Percentiles rank a stretch among this genome's conserved stretches.
Conservation (phyloP, 2,329 filamentous ascomycete genomes). For the Fusarium tupiense region DNA sequence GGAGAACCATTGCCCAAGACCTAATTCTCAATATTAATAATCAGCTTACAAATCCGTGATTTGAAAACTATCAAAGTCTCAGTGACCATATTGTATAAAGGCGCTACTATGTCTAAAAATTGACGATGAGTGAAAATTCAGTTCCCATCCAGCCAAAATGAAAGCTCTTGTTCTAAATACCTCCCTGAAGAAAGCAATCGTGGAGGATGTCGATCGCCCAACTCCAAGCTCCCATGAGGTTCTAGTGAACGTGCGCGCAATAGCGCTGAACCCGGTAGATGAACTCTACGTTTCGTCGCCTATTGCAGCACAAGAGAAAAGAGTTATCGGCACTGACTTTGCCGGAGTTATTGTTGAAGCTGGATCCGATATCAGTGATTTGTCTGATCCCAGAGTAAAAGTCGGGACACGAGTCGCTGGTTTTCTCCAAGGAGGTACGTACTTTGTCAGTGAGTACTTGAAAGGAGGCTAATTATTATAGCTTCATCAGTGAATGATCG, state of each 20-base stretch:
- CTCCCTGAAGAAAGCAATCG: neutral
- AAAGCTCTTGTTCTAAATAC: slow-evolving; percentile 39
- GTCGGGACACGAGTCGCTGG: slow-evolving; percentile 50
- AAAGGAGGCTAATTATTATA: accelerated
- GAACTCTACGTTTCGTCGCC: slow-evolving; percentile 49
- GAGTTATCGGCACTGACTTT: slow-evolving; percentile 54
- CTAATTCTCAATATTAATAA: too few relatives aligned
- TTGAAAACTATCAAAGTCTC: too few relatives aligned
- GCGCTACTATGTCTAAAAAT: too few relatives aligned
- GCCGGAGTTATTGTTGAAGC: slow-evolving; percentile 47
- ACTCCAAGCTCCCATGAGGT: slow-evolving; percentile 25
- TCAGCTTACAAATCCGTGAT: too few relatives aligned
- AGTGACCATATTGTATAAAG: too few relatives aligned
- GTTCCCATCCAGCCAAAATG: slow-evolving; percentile 9
- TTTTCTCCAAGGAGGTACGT: slow-evolving; percentile 52
- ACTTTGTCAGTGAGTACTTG: accelerated
- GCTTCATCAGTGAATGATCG: slow-evolving; percentile 54
- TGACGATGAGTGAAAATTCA: accelerated
- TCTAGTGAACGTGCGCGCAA: slow-evolving; percentile 37
- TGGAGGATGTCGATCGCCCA: slow-evolving; percentile 32
- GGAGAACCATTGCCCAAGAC: too few relatives aligned
- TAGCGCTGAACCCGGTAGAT: slow-evolving; percentile 45
- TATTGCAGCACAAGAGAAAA: slow-evolving; percentile 42
- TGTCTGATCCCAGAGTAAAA: slow-evolving; percentile 24
- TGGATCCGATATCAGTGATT: slow-evolving; percentile 13